Conservation (phyloP, 371 early-diverging fungal species). For the Apophysomyces trapeziformis region DNA sequence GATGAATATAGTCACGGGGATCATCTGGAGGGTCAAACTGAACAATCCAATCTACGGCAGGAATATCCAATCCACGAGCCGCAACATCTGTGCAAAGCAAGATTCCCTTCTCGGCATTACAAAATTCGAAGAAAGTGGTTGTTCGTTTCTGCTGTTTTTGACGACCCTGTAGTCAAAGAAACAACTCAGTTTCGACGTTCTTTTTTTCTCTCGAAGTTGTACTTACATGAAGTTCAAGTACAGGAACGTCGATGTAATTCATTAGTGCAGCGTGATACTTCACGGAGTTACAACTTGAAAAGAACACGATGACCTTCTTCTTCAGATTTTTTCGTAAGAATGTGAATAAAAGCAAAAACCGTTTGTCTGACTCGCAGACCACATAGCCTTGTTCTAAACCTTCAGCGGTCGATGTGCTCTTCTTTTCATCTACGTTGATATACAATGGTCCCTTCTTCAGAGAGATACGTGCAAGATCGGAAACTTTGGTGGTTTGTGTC, state of each 20-base stretch:
- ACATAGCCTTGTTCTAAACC: conserved; percentile 95
- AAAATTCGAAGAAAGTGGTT: conserved; percentile 95
- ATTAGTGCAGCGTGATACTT: conserved; percentile 92
- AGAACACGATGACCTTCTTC: conserved; percentile 96
- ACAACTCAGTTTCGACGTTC: not conserved
- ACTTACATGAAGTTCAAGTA: conserved; percentile 89
- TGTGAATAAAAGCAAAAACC: conserved; percentile 53
- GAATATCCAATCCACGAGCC: conserved; percentile 98
- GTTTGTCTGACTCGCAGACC: conserved; percentile 77
- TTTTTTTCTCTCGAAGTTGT: not conserved
- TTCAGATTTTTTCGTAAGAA: conserved; percentile 70
- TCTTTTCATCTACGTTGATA: conserved; percentile 95
- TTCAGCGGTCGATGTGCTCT: conserved; percentile 88
- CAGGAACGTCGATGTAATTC: conserved; percentile 73
- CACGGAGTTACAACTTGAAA: conserved; percentile 94
- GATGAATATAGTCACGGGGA: conserved; percentile 97
- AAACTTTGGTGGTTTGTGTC: conserved; percentile 98
- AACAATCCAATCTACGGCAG: conserved; percentile 97
- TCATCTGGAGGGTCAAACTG: conserved; percentile 99
- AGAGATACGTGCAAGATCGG: conserved; percentile 94
- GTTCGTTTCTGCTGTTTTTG: conserved; percentile 97
- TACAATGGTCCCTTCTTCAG: conserved; percentile 92
- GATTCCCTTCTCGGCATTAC: conserved; percentile 88
- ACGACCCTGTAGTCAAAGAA: conserved; percentile 59
- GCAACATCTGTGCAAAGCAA: conserved; percentile 98